Base-by-base conservation (phyloP, 1,284 basidiomycete genomes). In the Cystobasidium sp. region DNA sequence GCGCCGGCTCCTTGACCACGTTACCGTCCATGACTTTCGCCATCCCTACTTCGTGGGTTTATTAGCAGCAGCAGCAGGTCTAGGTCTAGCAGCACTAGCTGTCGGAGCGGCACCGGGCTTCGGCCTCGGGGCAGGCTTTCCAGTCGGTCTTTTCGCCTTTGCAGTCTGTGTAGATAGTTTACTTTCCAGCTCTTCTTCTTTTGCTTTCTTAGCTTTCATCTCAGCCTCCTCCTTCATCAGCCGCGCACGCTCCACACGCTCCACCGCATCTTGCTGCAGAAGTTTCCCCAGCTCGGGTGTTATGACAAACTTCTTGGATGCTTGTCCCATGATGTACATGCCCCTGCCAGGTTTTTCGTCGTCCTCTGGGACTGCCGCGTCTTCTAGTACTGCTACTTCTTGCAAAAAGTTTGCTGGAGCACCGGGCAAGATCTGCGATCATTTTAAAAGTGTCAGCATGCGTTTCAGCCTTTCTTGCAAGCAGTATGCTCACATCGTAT, bases 331-430 rank as follows among this genome's bases (percentile, higher is more conserved):
- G 46, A 80, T 69, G 75, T 74, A 74, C 69, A 75, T 44, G 63
- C 55, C 65, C 73, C 75, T 52, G 51, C 31, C 31, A 31, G 46
- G 22, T 49, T 41, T 37, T 56, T 68, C 63, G 22, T 43, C 24
- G 53, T 52, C 55, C 44, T 63, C 20, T 4, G 67, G 65, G 56
- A 68, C 51, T 20, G 64, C 55, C 6, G 37, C 20, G 44, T 75
- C 62, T 56, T 78, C 75, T 43, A 80, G 51, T 51, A 80, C 68
- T 20, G 77, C 79, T 24, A 80, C 74, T 65, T 80, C 79, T 53
- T 80, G 79, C 14, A 80, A 58, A 75, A 80, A 80, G 9, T 74
- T 74, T n/a, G 79, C 76, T 53, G 78, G 78, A 6, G 79, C 79
- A 9, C 77, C 79, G 22, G 79, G 78, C 55, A 80, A 74, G 51